Evolutionary conservation across 768 basidiomycete species (phyloP).

Genomic region (Tylopilus rubrobrunneus): DNA sequence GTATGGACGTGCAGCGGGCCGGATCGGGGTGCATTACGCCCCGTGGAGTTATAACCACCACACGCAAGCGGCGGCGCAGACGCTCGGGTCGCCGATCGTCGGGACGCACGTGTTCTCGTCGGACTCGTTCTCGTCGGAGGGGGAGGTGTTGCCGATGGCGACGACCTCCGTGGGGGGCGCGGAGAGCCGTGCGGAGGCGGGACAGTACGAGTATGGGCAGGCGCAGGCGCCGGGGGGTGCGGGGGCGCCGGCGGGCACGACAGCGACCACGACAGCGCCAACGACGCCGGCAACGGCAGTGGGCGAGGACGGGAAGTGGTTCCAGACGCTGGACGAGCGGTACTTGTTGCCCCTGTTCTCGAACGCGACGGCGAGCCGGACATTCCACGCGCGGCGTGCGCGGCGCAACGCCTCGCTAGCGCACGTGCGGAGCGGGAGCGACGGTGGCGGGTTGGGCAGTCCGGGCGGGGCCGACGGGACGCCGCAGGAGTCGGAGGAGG

Average conservation of each 20-base stretch:
- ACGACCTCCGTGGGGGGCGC: constrained; percentile 34
- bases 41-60: constrained; percentile 63
- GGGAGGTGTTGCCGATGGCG: constrained; percentile 77
- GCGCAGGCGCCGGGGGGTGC: too few relatives aligned
- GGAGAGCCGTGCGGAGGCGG: too few relatives aligned
- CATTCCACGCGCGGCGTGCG: constrained; percentile 76
- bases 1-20: constrained; percentile 28
- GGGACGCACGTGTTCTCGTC: constrained; percentile 54
- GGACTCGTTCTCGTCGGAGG: constrained; percentile 74
- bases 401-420: constrained; percentile 36
- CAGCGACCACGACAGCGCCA: constrained; percentile 1
- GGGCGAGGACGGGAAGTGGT: constrained; percentile 87
- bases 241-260: too few relatives aligned
- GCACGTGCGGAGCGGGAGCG: neutral
- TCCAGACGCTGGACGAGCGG: constrained; percentile 91
- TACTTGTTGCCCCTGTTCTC: constrained; percentile 92
- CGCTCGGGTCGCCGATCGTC: constrained; percentile 15
- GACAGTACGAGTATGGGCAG: too few relatives aligned
- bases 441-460: neutral
- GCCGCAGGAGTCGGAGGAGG: constrained; percentile 38
- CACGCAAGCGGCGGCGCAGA: constrained; percentile 14
- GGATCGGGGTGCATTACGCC: constrained; percentile 56
- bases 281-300: constrained; percentile 13
- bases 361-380: constrained; percentile 84
- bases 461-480: constrained; percentile 26